Base-by-base conservation (phyloP, 495 filamentous ascomycete genomes). In the Hypoxylon perforatum region DNA sequence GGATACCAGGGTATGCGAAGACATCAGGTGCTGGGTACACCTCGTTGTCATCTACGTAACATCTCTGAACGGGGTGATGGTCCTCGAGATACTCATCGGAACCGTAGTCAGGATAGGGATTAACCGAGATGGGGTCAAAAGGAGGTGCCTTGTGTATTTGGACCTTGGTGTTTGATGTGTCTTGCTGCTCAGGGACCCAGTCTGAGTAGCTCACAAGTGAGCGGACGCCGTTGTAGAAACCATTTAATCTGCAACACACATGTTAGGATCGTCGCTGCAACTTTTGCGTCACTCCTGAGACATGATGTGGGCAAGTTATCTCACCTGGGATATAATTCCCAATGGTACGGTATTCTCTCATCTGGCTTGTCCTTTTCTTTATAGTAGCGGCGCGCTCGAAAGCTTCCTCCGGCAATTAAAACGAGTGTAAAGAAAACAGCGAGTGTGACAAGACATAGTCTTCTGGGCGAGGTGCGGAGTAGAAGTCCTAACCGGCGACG, bases 161-260 rank as follows among this genome's bases (percentile, higher is more conserved):
- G 42, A 62, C 39, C 41, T 65, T 61, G 19, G 50, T 58, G 19
- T 72, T 75, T 4, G 54, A 30, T 23, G 70, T 17, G 3, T 23
- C 58, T 55, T 70, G 89, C 74, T 90, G 93, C 72, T 93, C 91
- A 11, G 91, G 87, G 15, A 83, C 70, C 65, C 90, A 88, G 19
- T 88, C 80, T 12, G 75, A 69, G 50, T 85, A 82, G 18, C 82
- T 70, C 0, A 89, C 85, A 63, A 93, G 73, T 3, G 81, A 84
- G 42, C 84, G 76, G 33, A 94, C 77, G 0, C 91, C 91, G 36
- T 91, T 90, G 71, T 92, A 86, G 72, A 93, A 94, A 35, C 91
- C 81, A 70, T 81, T 84, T 50, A 94, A 67, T 22, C 72, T 74
- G 39, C 4, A 50, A 49, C n/a, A 22, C 18, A 58, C 25, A 36